phyloP scores from a whole-genome alignment of 257 asterid genomes.

The Penstemon barbatus region DNA sequence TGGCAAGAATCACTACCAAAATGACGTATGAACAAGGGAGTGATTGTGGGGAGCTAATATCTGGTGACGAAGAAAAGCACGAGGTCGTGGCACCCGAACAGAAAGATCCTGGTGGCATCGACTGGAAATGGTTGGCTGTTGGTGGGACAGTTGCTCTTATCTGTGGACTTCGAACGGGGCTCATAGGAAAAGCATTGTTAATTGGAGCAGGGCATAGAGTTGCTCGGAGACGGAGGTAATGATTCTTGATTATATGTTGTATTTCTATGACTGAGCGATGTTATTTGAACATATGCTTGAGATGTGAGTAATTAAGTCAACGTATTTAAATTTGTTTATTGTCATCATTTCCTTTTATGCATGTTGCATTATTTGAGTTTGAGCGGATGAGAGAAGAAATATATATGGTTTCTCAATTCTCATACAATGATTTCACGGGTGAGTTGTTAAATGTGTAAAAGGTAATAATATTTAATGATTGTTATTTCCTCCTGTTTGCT shows the following conservation, averaged over 20 bases:
- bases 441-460: no score
- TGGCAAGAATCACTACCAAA: conserved; percentile 54
- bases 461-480: no score
- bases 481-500: no score
- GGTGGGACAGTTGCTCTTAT: conserved; percentile 72
- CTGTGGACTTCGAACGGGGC: conserved; percentile 71
- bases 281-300: not conserved
- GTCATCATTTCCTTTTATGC: no score
- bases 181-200: conserved; percentile 62
- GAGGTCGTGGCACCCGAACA: conserved; percentile 29
- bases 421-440: no score
- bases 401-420: no score
- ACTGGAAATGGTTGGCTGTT: conserved; percentile 63
- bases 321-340: no score
- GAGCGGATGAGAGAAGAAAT: no score
- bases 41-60: conserved; percentile 34
- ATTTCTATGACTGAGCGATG: not conserved
- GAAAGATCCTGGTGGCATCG: conserved; percentile 40
- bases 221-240: conserved; percentile 43
- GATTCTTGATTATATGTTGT: conserved; percentile 26
- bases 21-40: conserved; percentile 24
- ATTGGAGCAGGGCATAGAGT: conserved; percentile 77
- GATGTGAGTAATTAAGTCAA: conserved; percentile 4
- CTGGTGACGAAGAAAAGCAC: conserved; percentile 34
- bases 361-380: no score